Evolutionary conservation across 805 yeast species (phyloP).

Genomic region (Diddensiella caesifluorescens): DNA sequence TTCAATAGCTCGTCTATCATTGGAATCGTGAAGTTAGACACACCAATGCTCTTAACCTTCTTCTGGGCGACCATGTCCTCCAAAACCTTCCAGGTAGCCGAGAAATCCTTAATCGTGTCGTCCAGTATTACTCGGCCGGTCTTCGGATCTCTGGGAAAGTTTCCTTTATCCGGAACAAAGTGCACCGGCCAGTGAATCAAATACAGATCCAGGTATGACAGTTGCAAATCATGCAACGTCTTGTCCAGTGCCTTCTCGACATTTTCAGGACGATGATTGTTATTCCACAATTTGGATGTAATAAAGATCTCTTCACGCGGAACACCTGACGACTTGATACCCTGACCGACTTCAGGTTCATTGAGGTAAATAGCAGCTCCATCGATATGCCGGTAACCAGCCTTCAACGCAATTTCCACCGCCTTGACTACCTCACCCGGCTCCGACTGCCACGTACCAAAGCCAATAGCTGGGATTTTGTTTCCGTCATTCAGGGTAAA

Average conservation of each 20-base stretch:
- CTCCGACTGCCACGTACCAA: constrained; percentile 45
- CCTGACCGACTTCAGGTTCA: constrained; percentile 50
- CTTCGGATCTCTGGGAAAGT: constrained; percentile 22
- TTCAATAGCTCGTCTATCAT: constrained; percentile 59
- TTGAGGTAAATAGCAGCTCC: constrained; percentile 53
- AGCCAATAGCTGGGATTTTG: constrained; percentile 48
- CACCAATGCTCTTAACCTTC: constrained; percentile 62
- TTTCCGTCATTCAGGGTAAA: constrained; percentile 39
- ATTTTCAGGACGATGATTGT: constrained; percentile 33
- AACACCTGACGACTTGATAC: constrained; percentile 51
- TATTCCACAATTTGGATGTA: constrained; percentile 37
- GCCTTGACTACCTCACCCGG: constrained; percentile 28
- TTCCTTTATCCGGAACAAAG: constrained; percentile 1
- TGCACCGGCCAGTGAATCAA: constrained; percentile 51
- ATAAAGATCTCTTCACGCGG: constrained; percentile 42
- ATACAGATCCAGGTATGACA: constrained; percentile 50
- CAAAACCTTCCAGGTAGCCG: constrained; percentile 49
- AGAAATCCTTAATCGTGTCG: constrained; percentile 17
- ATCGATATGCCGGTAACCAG: constrained; percentile 61
- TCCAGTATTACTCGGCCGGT: constrained; percentile 25
- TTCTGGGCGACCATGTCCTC: constrained; percentile 51
- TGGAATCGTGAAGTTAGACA: constrained; percentile 63
- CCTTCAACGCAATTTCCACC: constrained; percentile 42
- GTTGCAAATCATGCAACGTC: constrained; percentile 39
- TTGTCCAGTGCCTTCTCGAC: constrained; percentile 41